phyloP scores from a whole-genome alignment of 352 stramenopile genomes.

The Phytophthora sp. region DNA sequence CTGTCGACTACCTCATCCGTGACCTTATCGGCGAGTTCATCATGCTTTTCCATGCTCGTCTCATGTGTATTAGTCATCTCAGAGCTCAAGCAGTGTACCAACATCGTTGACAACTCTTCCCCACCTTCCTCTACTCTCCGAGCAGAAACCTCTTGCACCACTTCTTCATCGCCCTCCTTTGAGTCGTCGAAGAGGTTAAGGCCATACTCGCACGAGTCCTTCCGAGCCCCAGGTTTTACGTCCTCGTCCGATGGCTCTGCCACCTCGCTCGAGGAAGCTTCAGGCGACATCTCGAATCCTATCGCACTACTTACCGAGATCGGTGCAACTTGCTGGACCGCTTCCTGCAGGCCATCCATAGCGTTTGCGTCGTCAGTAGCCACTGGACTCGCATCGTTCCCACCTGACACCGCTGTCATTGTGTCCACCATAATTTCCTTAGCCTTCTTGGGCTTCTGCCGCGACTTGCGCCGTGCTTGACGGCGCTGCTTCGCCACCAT shows the following conservation, averaged over 20 bases:
- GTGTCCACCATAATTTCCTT: background rate
- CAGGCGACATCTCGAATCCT: background rate
- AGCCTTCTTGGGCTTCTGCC: constrained; percentile 9
- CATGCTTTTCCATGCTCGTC: background rate
- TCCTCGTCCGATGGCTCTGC: background rate
- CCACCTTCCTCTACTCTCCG: background rate
- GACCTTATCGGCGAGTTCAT: too few species aligned
- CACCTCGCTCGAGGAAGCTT: background rate
- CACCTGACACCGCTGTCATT: background rate
- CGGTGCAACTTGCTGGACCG: constrained; percentile 9
- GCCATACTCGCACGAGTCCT: constrained; percentile 22
- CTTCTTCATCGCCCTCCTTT: constrained; percentile 3
- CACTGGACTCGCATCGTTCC: background rate
- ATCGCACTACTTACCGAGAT: background rate
- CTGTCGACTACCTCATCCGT: too few species aligned
- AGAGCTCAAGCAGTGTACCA: background rate
- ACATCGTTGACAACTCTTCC: background rate
- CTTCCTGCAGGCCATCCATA: background rate
- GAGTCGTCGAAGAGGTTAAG: constrained; percentile 22
- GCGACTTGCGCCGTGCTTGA: constrained; percentile 31
- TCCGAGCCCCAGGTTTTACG: background rate
- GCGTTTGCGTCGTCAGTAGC: background rate
- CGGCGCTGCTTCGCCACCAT: constrained; percentile 42
- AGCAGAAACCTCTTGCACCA: background rate
- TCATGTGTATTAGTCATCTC: too few species aligned